Base-by-base conservation (phyloP, 257 asterid species). In the Orobanche coerulescens region DNA sequence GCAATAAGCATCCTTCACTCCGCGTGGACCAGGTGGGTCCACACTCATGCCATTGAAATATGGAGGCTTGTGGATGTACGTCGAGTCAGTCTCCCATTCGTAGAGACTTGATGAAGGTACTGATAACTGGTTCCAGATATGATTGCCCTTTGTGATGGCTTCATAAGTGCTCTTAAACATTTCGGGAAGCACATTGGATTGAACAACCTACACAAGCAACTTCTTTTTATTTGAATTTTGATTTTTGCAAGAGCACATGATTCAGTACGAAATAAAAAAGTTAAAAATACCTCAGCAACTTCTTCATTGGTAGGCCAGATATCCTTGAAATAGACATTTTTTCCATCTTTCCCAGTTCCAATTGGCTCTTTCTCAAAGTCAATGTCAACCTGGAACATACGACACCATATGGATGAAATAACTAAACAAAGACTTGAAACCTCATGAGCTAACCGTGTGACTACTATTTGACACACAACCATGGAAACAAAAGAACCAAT, bases 11-110 rank as follows among this genome's bases (percentile, higher is more conserved):
- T 88, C 95, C 81, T 84, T 85, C 37, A 81, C 96, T 53, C 87
- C 88, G 55, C 73, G 82, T 14, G 96, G 77, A 14, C 96, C 96
- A 14, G 90, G 95, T 57, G 95, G 95, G 69, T 79, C 83, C 95
- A 91, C 71, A 8, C 82, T 78, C 90, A 91, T 91, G 72, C 78
- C 88, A 62, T 65, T 59, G 79, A 91, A 91, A 72, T 88, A 91
- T 62, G 98, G 96, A 58, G 98, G 98, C 66, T 91, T 86, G 74
- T 91, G 95, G 70, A 91, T 82, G 80, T 91, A 91, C 1, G 98
- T 91, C 43, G 98, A 91, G 58, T 66, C 71, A 0, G 83, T 65
- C 48, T 91, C 94, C 98, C 98, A 88, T 28, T 70, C 79, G 73
- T 85, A 91, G 34, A 91, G 93, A 59, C 81, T 84, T 24, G 98